Percentiles rank a stretch among this genome's conserved stretches.
phyloP scores from a whole-genome alignment of 345 rosid species.

The thale cress (Arabidopsis thaliana) region DNA sequence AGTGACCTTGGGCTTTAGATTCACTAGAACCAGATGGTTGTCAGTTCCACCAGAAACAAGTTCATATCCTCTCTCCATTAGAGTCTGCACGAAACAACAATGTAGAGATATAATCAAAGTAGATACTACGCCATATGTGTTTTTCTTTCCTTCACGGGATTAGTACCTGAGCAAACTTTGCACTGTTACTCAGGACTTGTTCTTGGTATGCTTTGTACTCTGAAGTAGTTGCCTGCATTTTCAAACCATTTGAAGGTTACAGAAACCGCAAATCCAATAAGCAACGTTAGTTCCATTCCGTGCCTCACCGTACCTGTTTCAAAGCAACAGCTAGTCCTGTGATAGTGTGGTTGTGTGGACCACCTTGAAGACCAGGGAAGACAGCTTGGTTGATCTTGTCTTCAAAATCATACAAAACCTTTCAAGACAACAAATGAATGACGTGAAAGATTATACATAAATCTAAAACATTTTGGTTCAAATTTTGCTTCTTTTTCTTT shows the following conservation, averaged over 20 bases:
- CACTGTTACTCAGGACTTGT: constrained; percentile 87
- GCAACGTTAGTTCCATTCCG: neutral
- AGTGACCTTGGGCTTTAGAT: constrained; percentile 85
- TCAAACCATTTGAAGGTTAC: constrained; percentile 4
- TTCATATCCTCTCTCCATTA: constrained; percentile 69
- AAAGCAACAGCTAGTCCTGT: constrained; percentile 95
- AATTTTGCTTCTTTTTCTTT: neutral
- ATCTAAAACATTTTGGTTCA: neutral
- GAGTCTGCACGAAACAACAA: constrained; percentile 60
- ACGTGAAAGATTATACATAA: constrained; percentile 9
- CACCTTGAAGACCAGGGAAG: constrained; percentile 99
- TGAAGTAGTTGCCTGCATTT: constrained; percentile 76
- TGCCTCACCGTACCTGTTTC: constrained; percentile 64
- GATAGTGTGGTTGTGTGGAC: constrained; percentile 99
- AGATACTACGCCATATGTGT: neutral
- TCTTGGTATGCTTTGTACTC: constrained; percentile 99
- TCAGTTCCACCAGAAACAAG: constrained; percentile 99
- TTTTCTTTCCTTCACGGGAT: neutral
- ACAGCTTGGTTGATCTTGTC: constrained; percentile 98
- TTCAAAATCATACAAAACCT: constrained; percentile 92
- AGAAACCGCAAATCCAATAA: constrained; percentile 14
- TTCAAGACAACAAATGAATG: constrained; percentile 26
- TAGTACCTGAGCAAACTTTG: constrained; percentile 86
- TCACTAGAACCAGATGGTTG: constrained; percentile 96
- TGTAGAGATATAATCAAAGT: neutral